Evolutionary conservation across 495 filamentous ascomycete genomes (phyloP).

Genomic region (Aspergillus bertholletiae): DNA sequence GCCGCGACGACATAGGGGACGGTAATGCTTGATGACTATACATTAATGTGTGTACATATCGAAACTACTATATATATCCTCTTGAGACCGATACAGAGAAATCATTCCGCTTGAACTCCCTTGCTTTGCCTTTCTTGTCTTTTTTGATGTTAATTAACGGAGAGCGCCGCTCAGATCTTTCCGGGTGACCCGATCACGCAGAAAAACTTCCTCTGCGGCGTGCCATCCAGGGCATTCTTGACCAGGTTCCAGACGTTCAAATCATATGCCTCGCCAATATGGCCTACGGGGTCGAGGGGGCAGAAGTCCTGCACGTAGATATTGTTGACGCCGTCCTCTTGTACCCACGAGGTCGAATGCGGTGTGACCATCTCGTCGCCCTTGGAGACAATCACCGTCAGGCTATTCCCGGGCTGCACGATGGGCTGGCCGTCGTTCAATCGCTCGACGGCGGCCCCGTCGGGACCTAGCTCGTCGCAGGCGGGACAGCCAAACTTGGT

Average conservation of each 20-base stretch:
- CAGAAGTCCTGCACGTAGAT: conserved; percentile 46
- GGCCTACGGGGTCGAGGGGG: conserved; percentile 44
- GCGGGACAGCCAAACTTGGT: conserved; percentile 42
- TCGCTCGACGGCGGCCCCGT: conserved; percentile 33
- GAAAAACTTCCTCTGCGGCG: conserved; percentile 30
- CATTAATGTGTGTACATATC: conserved; percentile 1
- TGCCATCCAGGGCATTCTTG: conserved; percentile 45
- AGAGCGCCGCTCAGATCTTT: conserved; percentile 7
- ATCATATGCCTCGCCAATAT: conserved; percentile 52
- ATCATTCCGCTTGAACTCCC: background rate
- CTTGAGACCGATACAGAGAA: background rate
- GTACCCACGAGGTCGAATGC: conserved; percentile 35
- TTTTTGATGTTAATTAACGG: background rate
- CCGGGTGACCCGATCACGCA: conserved; percentile 38
- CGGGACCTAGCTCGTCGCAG: conserved; percentile 42
- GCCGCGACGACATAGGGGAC: no score
- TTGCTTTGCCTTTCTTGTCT: background rate
- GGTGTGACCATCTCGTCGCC: conserved; percentile 49
- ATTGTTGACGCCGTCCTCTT: conserved; percentile 45
- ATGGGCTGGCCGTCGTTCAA: conserved; percentile 44
- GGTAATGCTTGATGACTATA: background rate
- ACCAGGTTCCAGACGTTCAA: conserved; percentile 53
- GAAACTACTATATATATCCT: background rate
- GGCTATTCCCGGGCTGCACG: conserved; percentile 42
- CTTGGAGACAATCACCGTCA: conserved; percentile 48